Conservation (phyloP, 495 filamentous ascomycete genomes). For the Penicillium steckii region DNA sequence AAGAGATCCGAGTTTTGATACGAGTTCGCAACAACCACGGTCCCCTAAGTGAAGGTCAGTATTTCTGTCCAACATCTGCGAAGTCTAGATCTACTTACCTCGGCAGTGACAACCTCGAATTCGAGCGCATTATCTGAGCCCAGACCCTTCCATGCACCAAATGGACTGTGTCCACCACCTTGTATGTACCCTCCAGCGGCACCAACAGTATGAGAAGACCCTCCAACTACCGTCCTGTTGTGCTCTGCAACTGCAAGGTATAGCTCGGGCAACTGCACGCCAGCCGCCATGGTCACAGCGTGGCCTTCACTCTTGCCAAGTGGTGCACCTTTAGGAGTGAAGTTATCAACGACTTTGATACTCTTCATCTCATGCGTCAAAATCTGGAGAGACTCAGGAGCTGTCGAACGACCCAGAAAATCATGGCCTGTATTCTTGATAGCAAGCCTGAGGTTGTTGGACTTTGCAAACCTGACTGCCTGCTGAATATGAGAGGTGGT, state of each 20-base stretch:
- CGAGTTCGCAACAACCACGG: constrained; percentile 36
- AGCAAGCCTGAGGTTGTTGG: constrained; percentile 42
- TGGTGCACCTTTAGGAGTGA: constrained; percentile 20
- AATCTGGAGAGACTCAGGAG: constrained; percentile 49
- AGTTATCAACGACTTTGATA: constrained; percentile 30
- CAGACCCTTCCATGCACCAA: constrained; percentile 34
- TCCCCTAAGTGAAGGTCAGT: constrained; percentile 30
- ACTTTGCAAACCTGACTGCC: constrained; percentile 21
- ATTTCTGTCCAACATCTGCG: not conserved
- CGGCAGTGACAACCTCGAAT: constrained; percentile 34
- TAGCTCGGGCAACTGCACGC: constrained; percentile 47
- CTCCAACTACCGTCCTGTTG: constrained; percentile 15
- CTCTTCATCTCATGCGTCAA: constrained; percentile 53
- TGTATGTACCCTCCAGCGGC: constrained; percentile 52
- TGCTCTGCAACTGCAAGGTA: constrained; percentile 33
- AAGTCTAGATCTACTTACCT: constrained; percentile 27
- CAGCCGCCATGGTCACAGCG: constrained; percentile 50
- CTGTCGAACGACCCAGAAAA: constrained; percentile 55
- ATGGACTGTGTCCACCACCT: constrained; percentile 54
- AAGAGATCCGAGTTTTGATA: constrained; percentile 52
- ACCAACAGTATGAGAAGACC: constrained; percentile 21
- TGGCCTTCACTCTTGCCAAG: constrained; percentile 23
- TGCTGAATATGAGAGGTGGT: constrained; percentile 37
- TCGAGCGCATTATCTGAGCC: constrained; percentile 36
- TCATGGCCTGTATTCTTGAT: constrained; percentile 59